Evolutionary conservation across 2,329 filamentous ascomycete species (phyloP).

Genomic region (Akanthomyces uredinophilus): DNA sequence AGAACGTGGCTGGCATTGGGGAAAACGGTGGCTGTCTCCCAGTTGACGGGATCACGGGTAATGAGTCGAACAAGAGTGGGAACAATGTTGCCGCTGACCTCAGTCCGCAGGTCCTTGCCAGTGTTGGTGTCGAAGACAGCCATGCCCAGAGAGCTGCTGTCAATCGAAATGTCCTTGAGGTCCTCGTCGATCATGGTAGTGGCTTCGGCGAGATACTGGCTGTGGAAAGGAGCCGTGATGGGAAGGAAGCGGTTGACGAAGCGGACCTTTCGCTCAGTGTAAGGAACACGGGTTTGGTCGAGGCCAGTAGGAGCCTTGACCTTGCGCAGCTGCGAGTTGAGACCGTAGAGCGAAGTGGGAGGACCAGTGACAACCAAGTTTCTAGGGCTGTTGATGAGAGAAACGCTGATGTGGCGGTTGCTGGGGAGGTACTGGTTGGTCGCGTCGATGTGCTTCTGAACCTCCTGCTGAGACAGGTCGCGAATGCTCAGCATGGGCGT

Average conservation of each 20-base stretch:
- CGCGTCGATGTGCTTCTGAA: conserved; percentile 93
- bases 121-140: conserved; percentile 88
- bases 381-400: conserved; percentile 90
- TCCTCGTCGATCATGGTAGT: conserved; percentile 81
- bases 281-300: conserved; percentile 89
- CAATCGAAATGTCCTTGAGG: conserved; percentile 74
- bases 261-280: conserved; percentile 91
- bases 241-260: conserved; percentile 97
- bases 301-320: conserved; percentile 96
- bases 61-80: conserved; percentile 87
- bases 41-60: conserved; percentile 88
- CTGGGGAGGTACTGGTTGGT: conserved; percentile 94
- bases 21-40: conserved; percentile 93
- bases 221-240: conserved; percentile 98
- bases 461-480: conserved; percentile 78
- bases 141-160: conserved; percentile 68
- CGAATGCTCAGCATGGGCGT: conserved; percentile 98
- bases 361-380: conserved; percentile 97
- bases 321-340: conserved; percentile 91
- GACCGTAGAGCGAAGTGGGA: conserved; percentile 90
- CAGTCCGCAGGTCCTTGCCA: conserved; percentile 73
- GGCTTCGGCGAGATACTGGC: conserved; percentile 81
- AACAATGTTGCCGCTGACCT: conserved; percentile 72
- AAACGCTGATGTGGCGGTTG: conserved; percentile 91
- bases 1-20: conserved; percentile 87